These are phyloP conservation scores for Dendrocalamus sinicus DNA, from an alignment of 176 grass and related monocot species.

Conservation along the genomic window DNA sequence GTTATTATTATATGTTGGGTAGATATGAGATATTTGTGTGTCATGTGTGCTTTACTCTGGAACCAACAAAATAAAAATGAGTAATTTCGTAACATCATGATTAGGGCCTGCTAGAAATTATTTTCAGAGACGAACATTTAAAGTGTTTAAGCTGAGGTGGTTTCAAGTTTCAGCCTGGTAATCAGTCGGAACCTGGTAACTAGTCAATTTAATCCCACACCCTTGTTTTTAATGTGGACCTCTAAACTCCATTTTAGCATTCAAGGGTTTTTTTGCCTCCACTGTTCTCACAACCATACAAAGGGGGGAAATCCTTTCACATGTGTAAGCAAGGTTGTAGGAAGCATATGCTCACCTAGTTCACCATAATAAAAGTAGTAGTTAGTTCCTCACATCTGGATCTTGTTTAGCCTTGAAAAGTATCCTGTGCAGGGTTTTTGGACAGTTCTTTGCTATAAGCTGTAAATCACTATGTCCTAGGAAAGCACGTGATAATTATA, in stretches of 20 bases:
- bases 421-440: not conserved
- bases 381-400: not conserved
- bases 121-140: not conserved
- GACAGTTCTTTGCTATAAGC: not conserved
- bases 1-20: not conserved
- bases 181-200: not conserved
- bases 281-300: not conserved
- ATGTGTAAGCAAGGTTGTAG: not conserved
- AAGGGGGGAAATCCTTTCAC: not conserved
- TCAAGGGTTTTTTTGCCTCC: not conserved
- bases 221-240: not conserved
- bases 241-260: not conserved
- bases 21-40: not conserved
- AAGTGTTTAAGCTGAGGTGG: not conserved
- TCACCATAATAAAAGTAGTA: not conserved
- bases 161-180: not conserved
- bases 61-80: not conserved
- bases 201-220: not conserved
- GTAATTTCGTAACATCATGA: not conserved
- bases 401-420: not conserved
- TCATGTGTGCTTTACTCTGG: not conserved
- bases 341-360: not conserved
- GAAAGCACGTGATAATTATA: slow-evolving; percentile 14
- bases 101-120: not conserved
- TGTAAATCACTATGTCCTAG: not conserved